These are phyloP conservation scores for Leucosporidium creatinivorum DNA, from an alignment of 768 basidiomycete genomes.

Conservation along the genomic window DNA sequence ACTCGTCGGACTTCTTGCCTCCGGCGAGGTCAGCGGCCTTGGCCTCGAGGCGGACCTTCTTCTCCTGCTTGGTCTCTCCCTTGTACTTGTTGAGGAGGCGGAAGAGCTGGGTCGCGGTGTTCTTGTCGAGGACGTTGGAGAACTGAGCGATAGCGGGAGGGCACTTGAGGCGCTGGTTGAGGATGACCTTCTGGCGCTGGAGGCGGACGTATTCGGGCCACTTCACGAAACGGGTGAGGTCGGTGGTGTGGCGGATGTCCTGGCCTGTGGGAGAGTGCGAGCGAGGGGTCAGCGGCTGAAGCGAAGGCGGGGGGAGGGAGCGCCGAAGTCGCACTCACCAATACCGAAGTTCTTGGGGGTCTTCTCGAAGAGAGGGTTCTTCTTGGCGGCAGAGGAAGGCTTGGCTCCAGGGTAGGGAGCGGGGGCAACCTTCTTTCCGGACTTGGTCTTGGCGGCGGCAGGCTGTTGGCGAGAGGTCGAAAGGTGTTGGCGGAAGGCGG, in stretches of 20 bases:
- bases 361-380: constrained; percentile 86
- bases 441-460: constrained; percentile 44
- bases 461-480: neutral
- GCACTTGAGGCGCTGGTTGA: constrained; percentile 94
- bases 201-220: constrained; percentile 99
- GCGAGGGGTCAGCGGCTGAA: neutral
- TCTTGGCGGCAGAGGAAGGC: constrained; percentile 61
- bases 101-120: constrained; percentile 96
- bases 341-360: constrained; percentile 71
- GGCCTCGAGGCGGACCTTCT: constrained; percentile 81
- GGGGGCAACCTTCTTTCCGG: constrained; percentile 62
- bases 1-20: constrained; percentile 65
- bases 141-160: constrained; percentile 98
- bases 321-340: neutral
- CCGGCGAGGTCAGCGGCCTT: constrained; percentile 70
- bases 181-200: constrained; percentile 96
- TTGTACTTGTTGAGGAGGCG: constrained; percentile 97
- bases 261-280: constrained; percentile 57
- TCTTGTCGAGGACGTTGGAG: constrained; percentile 92
- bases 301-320: neutral
- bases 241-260: constrained; percentile 79
- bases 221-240: constrained; percentile 95
- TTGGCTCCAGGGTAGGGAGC: constrained; percentile 53
- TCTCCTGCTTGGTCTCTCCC: constrained; percentile 90
- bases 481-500: neutral